A percentile compares a stretch with the other conserved stretches of the same genome.
These are phyloP conservation scores for Murraya koenigii DNA, from an alignment of 345 rosid genomes.

Conservation along the genomic window DNA sequence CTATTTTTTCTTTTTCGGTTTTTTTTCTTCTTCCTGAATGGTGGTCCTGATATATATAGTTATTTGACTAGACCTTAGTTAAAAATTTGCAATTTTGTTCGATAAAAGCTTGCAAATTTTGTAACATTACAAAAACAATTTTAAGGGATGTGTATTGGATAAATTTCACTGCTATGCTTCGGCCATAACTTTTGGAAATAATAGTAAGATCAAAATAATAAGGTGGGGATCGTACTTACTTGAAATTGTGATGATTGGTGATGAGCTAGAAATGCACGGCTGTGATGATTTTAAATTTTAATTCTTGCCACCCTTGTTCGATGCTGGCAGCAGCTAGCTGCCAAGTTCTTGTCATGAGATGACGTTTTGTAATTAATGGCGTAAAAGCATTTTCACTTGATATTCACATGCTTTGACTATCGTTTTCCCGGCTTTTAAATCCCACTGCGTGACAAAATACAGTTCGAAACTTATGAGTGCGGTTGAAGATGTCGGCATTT, in stretches of 20 bases:
- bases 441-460: neutral
- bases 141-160: too few species aligned
- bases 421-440: neutral
- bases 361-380: neutral
- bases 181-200: neutral
- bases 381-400: neutral
- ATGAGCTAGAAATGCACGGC: neutral
- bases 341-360: neutral
- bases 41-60: too few species aligned
- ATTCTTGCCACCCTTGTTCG: neutral
- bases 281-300: neutral
- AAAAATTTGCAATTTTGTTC: too few species aligned
- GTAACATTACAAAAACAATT: too few species aligned
- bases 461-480: neutral
- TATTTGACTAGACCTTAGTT: too few species aligned
- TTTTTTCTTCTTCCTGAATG: too few species aligned
- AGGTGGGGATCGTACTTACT: neutral
- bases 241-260: neutral
- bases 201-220: neutral
- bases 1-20: too few species aligned
- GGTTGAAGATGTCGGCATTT: neutral
- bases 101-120: too few species aligned
- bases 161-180: too few species aligned
- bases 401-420: neutral
- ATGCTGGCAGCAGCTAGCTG: neutral